These are phyloP conservation scores for Gnomoniopsis smithogilvyi DNA, from an alignment of 2,329 filamentous ascomycete genomes.

Conservation along the genomic window DNA sequence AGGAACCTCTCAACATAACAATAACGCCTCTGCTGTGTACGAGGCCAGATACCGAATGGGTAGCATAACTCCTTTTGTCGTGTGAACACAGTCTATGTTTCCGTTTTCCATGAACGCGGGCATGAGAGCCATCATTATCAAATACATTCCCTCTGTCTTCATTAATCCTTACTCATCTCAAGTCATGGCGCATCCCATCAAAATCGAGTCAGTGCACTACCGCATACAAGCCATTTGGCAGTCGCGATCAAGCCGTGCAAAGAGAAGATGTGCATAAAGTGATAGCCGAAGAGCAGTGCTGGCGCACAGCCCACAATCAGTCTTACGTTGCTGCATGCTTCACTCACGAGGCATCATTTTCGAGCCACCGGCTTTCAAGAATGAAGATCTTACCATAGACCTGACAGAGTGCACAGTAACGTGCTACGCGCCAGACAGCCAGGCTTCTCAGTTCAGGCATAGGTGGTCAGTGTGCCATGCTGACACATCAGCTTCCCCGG, in stretches of 20 bases:
- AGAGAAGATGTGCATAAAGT: background rate
- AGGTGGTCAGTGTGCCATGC: background rate
- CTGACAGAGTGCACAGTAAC: no score
- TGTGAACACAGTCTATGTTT: background rate
- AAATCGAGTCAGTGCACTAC: background rate
- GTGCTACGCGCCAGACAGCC: background rate
- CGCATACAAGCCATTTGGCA: background rate
- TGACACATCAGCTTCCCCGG: slow-evolving; percentile 49
- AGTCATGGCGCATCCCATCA: background rate
- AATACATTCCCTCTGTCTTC: background rate
- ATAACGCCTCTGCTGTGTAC: background rate
- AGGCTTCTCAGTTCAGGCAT: background rate
- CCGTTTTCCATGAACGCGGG: background rate
- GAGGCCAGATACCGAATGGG: background rate
- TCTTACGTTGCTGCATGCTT: background rate
- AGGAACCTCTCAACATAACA: background rate
- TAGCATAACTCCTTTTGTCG: background rate
- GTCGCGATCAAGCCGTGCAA: background rate
- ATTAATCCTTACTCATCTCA: background rate
- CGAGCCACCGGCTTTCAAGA: no score
- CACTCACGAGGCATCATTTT: background rate
- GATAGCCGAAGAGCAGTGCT: no score
- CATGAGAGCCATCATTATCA: background rate
- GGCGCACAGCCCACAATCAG: background rate
- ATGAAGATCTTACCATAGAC: no score